These are phyloP conservation scores for Phytophthora citricola DNA, from an alignment of 352 stramenopile genomes.

Conservation along the genomic window DNA sequence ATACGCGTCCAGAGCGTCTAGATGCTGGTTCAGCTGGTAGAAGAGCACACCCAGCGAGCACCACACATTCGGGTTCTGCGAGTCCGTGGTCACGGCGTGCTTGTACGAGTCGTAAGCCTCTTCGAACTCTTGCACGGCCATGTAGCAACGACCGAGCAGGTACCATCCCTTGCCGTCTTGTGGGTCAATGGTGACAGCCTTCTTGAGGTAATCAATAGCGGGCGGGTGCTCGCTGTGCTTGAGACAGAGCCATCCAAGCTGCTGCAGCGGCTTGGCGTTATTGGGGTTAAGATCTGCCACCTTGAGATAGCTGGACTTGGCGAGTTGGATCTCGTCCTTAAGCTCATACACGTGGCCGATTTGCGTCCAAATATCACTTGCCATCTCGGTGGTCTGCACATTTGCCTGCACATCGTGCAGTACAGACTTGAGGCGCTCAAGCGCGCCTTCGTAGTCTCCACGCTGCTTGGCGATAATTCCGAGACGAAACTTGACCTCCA, in stretches of 20 bases:
- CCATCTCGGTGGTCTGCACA: slow-evolving; percentile 85
- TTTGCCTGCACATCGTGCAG: slow-evolving; percentile 83
- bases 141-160: slow-evolving; percentile 90
- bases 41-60: slow-evolving; percentile 92
- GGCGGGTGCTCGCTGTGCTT: slow-evolving; percentile 87
- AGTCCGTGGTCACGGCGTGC: slow-evolving; percentile 87
- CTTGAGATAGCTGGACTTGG: slow-evolving; percentile 88
- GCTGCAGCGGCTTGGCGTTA: slow-evolving; percentile 85
- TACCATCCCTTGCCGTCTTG: slow-evolving; percentile 92
- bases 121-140: slow-evolving; percentile 91
- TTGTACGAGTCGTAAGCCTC: slow-evolving; percentile 93
- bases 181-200: slow-evolving; percentile 78
- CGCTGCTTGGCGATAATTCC: slow-evolving; percentile 89
- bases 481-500: slow-evolving; percentile 88
- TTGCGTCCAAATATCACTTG: slow-evolving; percentile 88
- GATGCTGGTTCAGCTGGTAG: slow-evolving; percentile 90
- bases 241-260: slow-evolving; percentile 85
- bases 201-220: slow-evolving; percentile 88
- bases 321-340: slow-evolving; percentile 86
- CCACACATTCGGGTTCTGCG: slow-evolving; percentile 92
- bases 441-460: slow-evolving; percentile 77
- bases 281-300: slow-evolving; percentile 85
- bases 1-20: slow-evolving; percentile 89
- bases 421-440: slow-evolving; percentile 87
- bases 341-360: slow-evolving; percentile 90